A percentile compares a stretch with the other conserved stretches of the same genome.
Conservation (phyloP, 306 rosid species). For the Inga leiocalycina region DNA sequence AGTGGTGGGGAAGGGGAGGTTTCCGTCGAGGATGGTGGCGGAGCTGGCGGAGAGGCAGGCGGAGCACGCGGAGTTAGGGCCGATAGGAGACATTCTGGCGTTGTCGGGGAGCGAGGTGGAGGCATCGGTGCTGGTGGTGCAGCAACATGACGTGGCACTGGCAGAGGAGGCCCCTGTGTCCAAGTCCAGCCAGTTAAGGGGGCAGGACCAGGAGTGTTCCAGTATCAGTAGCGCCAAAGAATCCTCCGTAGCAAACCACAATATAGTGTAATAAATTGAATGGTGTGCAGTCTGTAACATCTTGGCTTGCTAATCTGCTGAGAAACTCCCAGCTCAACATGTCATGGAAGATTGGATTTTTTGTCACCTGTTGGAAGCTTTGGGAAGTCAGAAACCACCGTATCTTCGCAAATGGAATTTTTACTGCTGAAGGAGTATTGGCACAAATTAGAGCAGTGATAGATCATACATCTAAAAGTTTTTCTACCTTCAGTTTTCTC, state of each 20-base stretch:
- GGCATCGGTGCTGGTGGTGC: constrained; percentile 72
- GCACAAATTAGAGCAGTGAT: too few relatives aligned
- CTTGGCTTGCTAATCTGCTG: too few relatives aligned
- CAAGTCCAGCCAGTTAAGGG: background rate
- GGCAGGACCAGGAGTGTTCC: background rate
- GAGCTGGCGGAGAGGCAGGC: constrained; percentile 38
- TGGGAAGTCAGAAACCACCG: too few relatives aligned
- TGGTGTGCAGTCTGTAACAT: too few relatives aligned
- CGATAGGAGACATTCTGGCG: constrained; percentile 72
- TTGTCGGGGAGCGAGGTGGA: constrained; percentile 45
- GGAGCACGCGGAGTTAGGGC: constrained; percentile 85
- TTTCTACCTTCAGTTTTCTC: too few relatives aligned
- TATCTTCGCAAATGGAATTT: too few relatives aligned
- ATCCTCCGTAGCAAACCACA: background rate
- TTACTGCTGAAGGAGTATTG: too few relatives aligned
- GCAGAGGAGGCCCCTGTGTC: constrained; percentile 50
- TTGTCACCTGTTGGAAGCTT: too few relatives aligned
- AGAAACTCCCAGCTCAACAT: too few relatives aligned
- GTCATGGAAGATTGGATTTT: too few relatives aligned
- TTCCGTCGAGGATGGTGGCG: constrained; percentile 64
- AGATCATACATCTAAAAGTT: too few relatives aligned
- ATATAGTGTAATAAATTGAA: background rate
- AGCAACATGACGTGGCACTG: constrained; percentile 63
- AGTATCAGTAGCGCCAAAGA: background rate
- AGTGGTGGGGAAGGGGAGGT: constrained; percentile 76